These are phyloP conservation scores for Laburnicola sp. DNA, from an alignment of 2,329 filamentous ascomycete genomes.

Conservation along the genomic window DNA sequence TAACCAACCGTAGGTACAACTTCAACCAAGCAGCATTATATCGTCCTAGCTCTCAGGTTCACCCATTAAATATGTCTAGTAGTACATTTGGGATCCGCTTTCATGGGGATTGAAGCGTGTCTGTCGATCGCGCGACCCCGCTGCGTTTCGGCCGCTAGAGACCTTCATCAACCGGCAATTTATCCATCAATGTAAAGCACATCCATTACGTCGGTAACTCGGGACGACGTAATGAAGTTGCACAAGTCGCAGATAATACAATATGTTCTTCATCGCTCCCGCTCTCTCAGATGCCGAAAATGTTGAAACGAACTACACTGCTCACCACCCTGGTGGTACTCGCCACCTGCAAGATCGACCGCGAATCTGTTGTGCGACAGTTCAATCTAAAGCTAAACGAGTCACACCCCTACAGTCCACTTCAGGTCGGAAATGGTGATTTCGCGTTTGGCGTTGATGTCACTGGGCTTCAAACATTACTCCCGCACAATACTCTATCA, in stretches of 20 bases:
- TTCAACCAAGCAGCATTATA: too few relatives aligned
- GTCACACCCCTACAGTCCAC: constrained; percentile 55
- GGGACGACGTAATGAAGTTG: constrained; percentile 11
- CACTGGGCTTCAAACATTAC: constrained; percentile 52
- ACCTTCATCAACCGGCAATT: constrained; percentile 27
- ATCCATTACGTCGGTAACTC: constrained; percentile 6
- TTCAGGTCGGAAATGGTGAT: constrained; percentile 55
- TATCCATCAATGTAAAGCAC: constrained; percentile 26
- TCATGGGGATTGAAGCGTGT: constrained; percentile 7
- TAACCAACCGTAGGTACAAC: too few relatives aligned
- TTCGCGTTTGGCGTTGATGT: constrained; percentile 54
- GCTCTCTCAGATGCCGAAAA: too few relatives aligned
- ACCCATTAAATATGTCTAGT: too few relatives aligned
- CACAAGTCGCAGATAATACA: neutral
- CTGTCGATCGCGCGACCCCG: constrained; percentile 23
- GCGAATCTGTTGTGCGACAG: constrained; percentile 30
- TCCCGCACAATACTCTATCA: constrained; percentile 48
- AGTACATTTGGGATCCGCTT: constrained; percentile 16
- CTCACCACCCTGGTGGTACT: neutral
- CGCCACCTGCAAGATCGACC: constrained; percentile 27
- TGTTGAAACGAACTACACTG: neutral
- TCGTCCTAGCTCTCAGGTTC: too few relatives aligned
- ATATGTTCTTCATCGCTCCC: too few relatives aligned
- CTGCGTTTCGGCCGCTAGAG: constrained; percentile 14
- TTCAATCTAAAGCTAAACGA: constrained; percentile 56